Evolutionary conservation across 2,329 filamentous ascomycete genomes (phyloP), one percentile per base, ranked within the genome.

Genomic region (Cercospora nicotianae): DNA sequence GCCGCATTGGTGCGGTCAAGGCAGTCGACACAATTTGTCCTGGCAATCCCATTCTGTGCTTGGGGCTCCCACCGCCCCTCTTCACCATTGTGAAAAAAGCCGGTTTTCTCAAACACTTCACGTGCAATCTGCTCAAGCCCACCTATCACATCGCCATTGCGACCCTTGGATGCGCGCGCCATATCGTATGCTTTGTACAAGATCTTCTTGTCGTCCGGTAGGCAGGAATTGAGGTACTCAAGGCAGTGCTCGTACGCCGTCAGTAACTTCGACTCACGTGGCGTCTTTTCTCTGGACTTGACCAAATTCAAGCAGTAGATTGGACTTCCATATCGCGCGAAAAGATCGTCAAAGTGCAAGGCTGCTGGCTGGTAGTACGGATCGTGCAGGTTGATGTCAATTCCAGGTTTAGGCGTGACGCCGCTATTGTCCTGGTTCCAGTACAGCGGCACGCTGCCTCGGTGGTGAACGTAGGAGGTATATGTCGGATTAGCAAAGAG

Each of bases 1-100:
- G 95, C 95, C 2, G 95, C 95, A 77, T 99, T 99, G 8, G 95
- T 99, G 23, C 95, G 90, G 79, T 99, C 95, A 1, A 99, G 85
- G 75, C 95, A 99, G 79, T 99, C 95, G 74, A 99, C 98, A 78
- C 95, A 99, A 77, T 99, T 99, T 0, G 95, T 99, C 67, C 95
- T 88, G 9, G 93, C 94, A 48, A 99, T 87, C 9, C 95, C 95
- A 72, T 97, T 97, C 77, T 99, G 95, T 1, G 95, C 87, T 33
- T 85, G 87, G 3, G 91, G 84, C 3, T 87, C 84, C 20, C 86
- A 87, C 45, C 88, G 87, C 2, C 85, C 84, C 36, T 88, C 87
- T 70, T 94, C 90, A 6, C 94, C 95, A 73, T 98, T 98, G 68
- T 93, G 93, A 79, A 99, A 99, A 81, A 99, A 97, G 0, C 94